A percentile compares a stretch with the other conserved stretches of the same genome.
These are phyloP conservation scores for Fonsecaea nubica DNA, from an alignment of 2,329 filamentous ascomycete species.

Conservation along the genomic window DNA sequence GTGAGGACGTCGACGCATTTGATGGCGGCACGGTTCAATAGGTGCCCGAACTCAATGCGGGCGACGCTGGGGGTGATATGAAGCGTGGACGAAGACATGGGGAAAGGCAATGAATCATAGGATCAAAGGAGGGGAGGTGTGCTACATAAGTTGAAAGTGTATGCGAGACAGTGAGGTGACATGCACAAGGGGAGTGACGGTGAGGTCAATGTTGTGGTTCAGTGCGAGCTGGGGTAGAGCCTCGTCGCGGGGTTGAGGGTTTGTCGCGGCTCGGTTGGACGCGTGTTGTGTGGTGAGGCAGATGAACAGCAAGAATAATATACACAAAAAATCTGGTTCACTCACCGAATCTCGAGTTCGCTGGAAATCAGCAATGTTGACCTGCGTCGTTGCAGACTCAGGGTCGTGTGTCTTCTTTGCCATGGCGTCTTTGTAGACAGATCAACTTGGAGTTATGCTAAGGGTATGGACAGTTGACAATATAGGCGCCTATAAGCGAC, in stretches of 20 bases:
- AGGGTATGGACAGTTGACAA: neutral
- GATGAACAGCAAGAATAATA: neutral
- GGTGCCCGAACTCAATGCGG: conserved; percentile 4
- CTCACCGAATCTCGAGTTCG: conserved; percentile 83
- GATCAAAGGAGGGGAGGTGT: conserved; percentile 4
- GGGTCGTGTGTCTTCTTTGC: conserved; percentile 43
- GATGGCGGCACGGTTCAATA: conserved; percentile 16
- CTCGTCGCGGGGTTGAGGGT: conserved; percentile 31
- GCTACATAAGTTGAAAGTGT: neutral
- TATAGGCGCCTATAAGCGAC: conserved; percentile 16
- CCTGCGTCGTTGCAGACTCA: conserved; percentile 40
- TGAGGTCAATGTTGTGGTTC: conserved; percentile 10
- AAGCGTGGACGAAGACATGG: conserved; percentile 24
- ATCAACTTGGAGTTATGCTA: neutral
- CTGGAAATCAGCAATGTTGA: conserved; percentile 75
- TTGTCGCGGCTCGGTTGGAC: conserved; percentile 1
- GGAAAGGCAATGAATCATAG: conserved; percentile 2
- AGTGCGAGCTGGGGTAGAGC: conserved; percentile 14
- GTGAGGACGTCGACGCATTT: conserved; percentile 13
- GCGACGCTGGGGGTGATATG: neutral
- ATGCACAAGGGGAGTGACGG: neutral
- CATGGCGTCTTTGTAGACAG: conserved; percentile 24
- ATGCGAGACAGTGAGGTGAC: neutral
- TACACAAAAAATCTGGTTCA: conserved; percentile 38
- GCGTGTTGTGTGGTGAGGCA: conserved; percentile 29